Percentiles rank a stretch among this genome's conserved stretches.
Evolutionary conservation across 2,329 filamentous ascomycete genomes (phyloP).

Genomic region (Apiospora marii): DNA sequence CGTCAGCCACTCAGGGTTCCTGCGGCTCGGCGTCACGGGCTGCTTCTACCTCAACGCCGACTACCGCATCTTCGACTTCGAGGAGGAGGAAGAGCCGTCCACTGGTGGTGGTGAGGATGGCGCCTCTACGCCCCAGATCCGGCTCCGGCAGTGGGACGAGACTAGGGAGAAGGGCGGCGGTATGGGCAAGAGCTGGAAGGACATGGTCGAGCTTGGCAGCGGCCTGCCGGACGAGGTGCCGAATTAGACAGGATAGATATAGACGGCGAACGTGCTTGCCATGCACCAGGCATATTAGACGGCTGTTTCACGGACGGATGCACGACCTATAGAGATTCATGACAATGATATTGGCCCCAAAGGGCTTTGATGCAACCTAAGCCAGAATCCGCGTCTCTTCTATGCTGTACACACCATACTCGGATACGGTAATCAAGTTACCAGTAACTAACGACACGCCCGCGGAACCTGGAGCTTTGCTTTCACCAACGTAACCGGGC

Average conservation of each 20-base stretch:
- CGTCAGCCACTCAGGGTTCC: conserved; percentile 70
- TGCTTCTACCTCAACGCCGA: conserved; percentile 68
- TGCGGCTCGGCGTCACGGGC: conserved; percentile 64
- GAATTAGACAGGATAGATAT: background rate
- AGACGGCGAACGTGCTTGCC: background rate
- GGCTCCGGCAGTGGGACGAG: conserved; percentile 56
- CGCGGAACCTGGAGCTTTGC: background rate
- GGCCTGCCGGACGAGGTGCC: conserved; percentile 46
- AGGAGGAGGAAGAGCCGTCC: conserved; percentile 34
- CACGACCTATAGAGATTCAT: background rate
- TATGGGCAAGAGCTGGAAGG: conserved; percentile 55
- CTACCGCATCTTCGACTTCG: conserved; percentile 68
- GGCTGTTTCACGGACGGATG: background rate
- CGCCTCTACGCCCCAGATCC: background rate
- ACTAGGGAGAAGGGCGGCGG: conserved; percentile 57
- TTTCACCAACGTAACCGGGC: background rate
- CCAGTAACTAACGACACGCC: background rate
- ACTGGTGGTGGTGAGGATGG: conserved; percentile 33
- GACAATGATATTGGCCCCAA: conserved; percentile 1
- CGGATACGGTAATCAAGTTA: background rate
- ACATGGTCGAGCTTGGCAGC: conserved; percentile 48
- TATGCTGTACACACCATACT: conserved; percentile 3
- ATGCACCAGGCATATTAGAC: background rate
- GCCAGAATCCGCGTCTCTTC: background rate
- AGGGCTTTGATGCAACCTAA: conserved; percentile 6